These are phyloP conservation scores for Catenaria anguillulae DNA, from an alignment of 371 early-diverging fungal genomes.

Conservation along the genomic window DNA sequence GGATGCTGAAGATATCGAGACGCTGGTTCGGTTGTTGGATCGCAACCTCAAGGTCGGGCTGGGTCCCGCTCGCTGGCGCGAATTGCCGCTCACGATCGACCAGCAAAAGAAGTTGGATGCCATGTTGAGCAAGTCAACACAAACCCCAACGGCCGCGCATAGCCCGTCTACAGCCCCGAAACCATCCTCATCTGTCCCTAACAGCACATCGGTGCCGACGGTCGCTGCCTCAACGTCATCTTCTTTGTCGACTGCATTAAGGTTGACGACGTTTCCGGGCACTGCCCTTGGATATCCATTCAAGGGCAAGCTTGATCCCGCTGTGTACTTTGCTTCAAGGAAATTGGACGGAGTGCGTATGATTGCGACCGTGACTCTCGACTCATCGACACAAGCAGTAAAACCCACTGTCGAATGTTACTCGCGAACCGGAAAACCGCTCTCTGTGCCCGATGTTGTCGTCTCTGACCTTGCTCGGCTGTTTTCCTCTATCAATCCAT, in stretches of 20 bases:
- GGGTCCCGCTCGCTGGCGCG: background rate
- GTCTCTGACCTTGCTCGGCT: conserved; percentile 6
- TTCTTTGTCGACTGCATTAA: too few relatives aligned
- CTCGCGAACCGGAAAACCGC: conserved; percentile 32
- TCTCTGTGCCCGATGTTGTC: conserved; percentile 23
- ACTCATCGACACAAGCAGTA: conserved; percentile 1
- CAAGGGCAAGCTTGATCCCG: background rate
- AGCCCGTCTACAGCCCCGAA: too few relatives aligned
- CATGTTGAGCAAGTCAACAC: too few relatives aligned
- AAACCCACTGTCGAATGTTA: conserved; percentile 21
- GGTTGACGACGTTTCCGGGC: background rate
- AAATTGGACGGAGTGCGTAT: conserved; percentile 46
- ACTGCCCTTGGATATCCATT: background rate
- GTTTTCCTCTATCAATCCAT: conserved; percentile 8
- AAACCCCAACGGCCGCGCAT: too few relatives aligned
- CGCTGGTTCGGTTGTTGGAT: background rate
- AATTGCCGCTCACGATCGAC: too few relatives aligned
- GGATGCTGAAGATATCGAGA: background rate
- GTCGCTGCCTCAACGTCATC: too few relatives aligned
- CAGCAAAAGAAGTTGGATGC: too few relatives aligned
- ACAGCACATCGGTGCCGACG: too few relatives aligned
- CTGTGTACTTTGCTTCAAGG: conserved; percentile 33
- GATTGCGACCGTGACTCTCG: conserved; percentile 19
- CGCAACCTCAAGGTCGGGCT: background rate
- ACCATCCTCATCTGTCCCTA: too few relatives aligned